Evolutionary conservation across 2,329 filamentous ascomycete genomes (phyloP), one percentile per base, ranked within the genome.

Genomic region (Cyphellophora attinorum): DNA sequence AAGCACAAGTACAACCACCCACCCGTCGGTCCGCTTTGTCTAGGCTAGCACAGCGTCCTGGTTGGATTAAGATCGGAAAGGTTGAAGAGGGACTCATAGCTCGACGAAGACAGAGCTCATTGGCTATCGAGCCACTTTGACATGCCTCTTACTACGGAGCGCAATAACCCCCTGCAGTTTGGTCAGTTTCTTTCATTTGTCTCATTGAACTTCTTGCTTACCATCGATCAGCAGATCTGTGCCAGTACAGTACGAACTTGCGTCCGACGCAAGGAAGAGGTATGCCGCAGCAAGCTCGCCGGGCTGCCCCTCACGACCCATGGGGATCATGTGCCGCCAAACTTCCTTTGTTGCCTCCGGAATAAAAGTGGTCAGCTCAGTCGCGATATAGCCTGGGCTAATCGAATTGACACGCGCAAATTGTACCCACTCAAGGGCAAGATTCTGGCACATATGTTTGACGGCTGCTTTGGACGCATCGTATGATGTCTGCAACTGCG

Each of bases 261-360:
- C 84, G 58, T 93, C 84, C 11, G 79, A 84, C 12, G 82, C 81
- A 37, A 93, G 66, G 59, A 86, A 91, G 31, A 93, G 60, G 56
- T 82, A 93, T 12, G 80, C 80, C 13, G 83, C 85, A 64, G 89
- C 88, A 48, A 93, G 67, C 64, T 93, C 85, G 40, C 75, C 72
- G 3, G 74, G 65, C 45, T 77, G 67, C 6, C 80, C 85, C 53
- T 86, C 79, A 45, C 85, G 55, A 62, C 76, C 81, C 76, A 91
- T 81, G 6, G 82, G 82, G 27, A 80, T 88, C 70, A 82, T 88
- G 51, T 77, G 74, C 54, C 74, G 76, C 79, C 83, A 88, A 39
- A 81, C 67, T 29, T 72, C 66, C 68, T 84, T 83, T 3, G 73
- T 79, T 48, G 83, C 79, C 6, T 65, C 51, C 0, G 74, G 64